Evolutionary conservation across 1,284 basidiomycete genomes (phyloP).

Genomic region (Butyriboletus appendiculatus): DNA sequence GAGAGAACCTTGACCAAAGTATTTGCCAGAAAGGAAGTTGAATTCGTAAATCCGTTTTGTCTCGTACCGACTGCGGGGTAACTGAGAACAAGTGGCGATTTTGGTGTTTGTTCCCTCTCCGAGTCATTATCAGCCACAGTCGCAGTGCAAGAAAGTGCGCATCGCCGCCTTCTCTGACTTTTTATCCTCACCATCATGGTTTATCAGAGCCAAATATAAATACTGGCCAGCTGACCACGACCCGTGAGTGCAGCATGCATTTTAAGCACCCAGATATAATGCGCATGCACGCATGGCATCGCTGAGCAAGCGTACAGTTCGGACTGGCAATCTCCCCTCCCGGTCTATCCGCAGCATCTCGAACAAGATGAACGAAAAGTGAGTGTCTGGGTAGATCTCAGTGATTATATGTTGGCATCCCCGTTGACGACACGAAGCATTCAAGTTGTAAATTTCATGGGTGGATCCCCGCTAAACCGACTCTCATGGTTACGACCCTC

Average conservation of each 20-base stretch:
- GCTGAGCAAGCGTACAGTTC: conserved; percentile 11
- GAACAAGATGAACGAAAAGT: conserved; percentile 33
- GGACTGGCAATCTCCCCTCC: not conserved
- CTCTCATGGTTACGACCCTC: conserved; percentile 83
- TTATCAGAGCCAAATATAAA: conserved; percentile 12
- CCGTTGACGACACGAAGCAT: conserved; percentile 21
- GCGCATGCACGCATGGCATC: conserved; percentile 9
- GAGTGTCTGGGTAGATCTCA: conserved; percentile 13
- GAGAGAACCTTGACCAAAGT: not conserved
- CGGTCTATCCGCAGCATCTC: conserved; percentile 8
- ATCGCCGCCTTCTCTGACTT: not conserved
- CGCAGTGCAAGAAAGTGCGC: too few relatives aligned
- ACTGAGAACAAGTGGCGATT: too few relatives aligned
- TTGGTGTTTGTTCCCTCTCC: not conserved
- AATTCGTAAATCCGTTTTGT: not conserved
- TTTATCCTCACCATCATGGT: not conserved
- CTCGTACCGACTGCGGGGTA: conserved; percentile 12
- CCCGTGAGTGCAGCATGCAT: conserved; percentile 6
- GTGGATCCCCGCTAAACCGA: conserved; percentile 81
- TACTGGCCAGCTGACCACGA: not conserved
- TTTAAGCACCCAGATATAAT: not conserved
- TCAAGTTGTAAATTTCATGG: conserved; percentile 35
- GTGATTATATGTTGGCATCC: not conserved
- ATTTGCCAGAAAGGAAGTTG: conserved; percentile 1
- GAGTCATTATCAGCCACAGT: not conserved